phyloP scores from a whole-genome alignment of 495 filamentous ascomycete species.

The Annulohypoxylon stygium region DNA sequence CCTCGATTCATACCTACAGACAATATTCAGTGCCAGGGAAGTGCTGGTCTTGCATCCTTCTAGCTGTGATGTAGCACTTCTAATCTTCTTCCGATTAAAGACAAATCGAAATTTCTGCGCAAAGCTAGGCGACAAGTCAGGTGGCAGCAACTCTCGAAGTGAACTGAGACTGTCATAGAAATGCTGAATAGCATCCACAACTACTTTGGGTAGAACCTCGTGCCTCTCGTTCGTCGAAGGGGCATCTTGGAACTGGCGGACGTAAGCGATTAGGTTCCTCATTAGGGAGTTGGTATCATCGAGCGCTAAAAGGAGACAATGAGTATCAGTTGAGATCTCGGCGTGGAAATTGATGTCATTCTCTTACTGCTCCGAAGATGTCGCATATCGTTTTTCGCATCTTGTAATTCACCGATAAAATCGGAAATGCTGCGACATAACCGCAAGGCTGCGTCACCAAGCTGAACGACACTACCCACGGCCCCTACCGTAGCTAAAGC shows the following conservation, averaged over 20 bases:
- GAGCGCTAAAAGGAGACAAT: neutral
- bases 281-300: constrained; percentile 11
- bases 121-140: neutral
- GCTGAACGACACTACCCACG: constrained; percentile 59
- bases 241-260: constrained; percentile 7
- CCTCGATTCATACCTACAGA: neutral
- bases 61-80: neutral
- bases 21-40: neutral
- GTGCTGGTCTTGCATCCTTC: constrained; percentile 9
- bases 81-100: constrained; percentile 2
- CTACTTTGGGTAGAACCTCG: constrained; percentile 6
- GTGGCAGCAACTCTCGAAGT: constrained; percentile 6
- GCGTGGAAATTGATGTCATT: neutral
- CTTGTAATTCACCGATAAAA: constrained; percentile 12
- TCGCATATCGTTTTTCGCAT: constrained; percentile 15
- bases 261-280: constrained; percentile 3
- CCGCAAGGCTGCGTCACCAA: constrained; percentile 9
- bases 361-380: neutral
- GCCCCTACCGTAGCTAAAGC: constrained; percentile 40
- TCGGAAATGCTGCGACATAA: constrained; percentile 16
- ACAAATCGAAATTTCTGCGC: constrained; percentile 15
- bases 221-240: neutral
- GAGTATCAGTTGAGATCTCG: neutral
- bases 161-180: constrained; percentile 4
- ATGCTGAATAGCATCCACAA: neutral